Percentiles rank a stretch among this genome's conserved stretches.
These are phyloP conservation scores for Macroventuria anomochaeta DNA, from an alignment of 2,329 filamentous ascomycete genomes.

Conservation along the genomic window DNA sequence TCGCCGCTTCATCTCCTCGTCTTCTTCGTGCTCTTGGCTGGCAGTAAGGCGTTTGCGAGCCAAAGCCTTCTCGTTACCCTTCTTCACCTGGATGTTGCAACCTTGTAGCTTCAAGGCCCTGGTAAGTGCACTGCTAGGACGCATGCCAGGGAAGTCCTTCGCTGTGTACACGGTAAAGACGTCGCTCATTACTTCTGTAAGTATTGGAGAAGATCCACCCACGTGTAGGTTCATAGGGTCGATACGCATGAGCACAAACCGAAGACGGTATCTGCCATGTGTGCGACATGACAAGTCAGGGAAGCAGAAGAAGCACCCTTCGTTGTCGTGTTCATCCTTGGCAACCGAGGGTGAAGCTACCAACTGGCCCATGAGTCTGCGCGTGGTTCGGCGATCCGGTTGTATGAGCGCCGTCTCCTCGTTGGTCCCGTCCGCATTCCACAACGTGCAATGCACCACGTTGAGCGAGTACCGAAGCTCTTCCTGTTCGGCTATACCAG, in stretches of 20 bases:
- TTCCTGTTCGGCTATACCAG: constrained; percentile 57
- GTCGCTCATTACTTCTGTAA: constrained; percentile 67
- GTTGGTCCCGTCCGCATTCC: constrained; percentile 69
- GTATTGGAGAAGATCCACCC: constrained; percentile 57
- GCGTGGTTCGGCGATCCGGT: constrained; percentile 73
- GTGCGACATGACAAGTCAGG: constrained; percentile 81
- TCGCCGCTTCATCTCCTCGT: constrained; percentile 47
- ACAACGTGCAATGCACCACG: constrained; percentile 78
- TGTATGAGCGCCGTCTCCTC: constrained; percentile 74
- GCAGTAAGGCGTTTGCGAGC: constrained; percentile 50
- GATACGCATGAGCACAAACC: constrained; percentile 75
- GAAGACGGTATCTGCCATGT: constrained; percentile 75
- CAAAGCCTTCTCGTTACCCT: constrained; percentile 72
- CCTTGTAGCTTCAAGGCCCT: constrained; percentile 79
- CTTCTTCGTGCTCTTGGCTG: constrained; percentile 51
- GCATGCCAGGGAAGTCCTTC: constrained; percentile 87
- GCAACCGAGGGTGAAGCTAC: constrained; percentile 80
- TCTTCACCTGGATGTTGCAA: constrained; percentile 85
- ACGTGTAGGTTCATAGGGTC: constrained; percentile 65
- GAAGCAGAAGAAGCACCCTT: constrained; percentile 87
- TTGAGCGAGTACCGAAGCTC: constrained; percentile 71
- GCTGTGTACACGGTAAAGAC: constrained; percentile 82
- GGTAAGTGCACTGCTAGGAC: constrained; percentile 75
- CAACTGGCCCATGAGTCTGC: constrained; percentile 79
- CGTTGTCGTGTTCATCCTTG: constrained; percentile 72